These are phyloP conservation scores for Hypomyces perniciosus DNA, from an alignment of 2,329 filamentous ascomycete genomes.

Conservation along the genomic window DNA sequence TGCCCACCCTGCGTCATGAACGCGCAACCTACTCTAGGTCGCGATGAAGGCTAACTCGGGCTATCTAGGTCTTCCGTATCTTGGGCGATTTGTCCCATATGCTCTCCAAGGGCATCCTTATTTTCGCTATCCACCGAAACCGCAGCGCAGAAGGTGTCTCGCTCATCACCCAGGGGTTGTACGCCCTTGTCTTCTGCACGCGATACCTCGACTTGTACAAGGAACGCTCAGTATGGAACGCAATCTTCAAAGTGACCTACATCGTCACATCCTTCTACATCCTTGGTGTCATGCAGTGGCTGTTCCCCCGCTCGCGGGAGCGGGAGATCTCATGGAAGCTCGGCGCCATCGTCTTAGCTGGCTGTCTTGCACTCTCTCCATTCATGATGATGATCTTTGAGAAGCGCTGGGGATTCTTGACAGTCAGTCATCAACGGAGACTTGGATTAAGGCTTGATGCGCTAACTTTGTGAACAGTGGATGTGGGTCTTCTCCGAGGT, in stretches of 20 bases:
- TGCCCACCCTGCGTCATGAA: not conserved
- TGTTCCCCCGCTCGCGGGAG: conserved; percentile 83
- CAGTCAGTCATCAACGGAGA: conserved; percentile 33
- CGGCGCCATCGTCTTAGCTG: conserved; percentile 61
- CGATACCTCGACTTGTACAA: conserved; percentile 80
- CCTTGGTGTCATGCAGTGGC: conserved; percentile 77
- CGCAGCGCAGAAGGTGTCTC: conserved; percentile 86
- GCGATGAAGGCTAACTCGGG: not conserved
- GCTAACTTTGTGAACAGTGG: conserved; percentile 45
- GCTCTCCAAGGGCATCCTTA: conserved; percentile 81
- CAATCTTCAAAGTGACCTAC: conserved; percentile 85
- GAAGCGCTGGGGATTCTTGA: conserved; percentile 41
- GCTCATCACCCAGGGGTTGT: conserved; percentile 84
- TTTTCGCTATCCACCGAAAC: conserved; percentile 85
- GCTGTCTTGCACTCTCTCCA: conserved; percentile 62
- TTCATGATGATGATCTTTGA: conserved; percentile 67
- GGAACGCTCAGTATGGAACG: conserved; percentile 58
- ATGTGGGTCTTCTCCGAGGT: conserved; percentile 86
- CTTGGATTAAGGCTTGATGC: not conserved
- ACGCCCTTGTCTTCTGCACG: conserved; percentile 77
- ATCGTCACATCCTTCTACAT: conserved; percentile 80
- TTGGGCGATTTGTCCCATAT: conserved; percentile 80
- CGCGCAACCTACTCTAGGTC: too few relatives aligned
- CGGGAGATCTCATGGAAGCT: conserved; percentile 91
- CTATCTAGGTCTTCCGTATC: conserved; percentile 61